A percentile compares a stretch with the other conserved stretches of the same genome.
Evolutionary conservation across 2,329 filamentous ascomycete species (phyloP).

Genomic region (Phyllosticta citribraziliensis): DNA sequence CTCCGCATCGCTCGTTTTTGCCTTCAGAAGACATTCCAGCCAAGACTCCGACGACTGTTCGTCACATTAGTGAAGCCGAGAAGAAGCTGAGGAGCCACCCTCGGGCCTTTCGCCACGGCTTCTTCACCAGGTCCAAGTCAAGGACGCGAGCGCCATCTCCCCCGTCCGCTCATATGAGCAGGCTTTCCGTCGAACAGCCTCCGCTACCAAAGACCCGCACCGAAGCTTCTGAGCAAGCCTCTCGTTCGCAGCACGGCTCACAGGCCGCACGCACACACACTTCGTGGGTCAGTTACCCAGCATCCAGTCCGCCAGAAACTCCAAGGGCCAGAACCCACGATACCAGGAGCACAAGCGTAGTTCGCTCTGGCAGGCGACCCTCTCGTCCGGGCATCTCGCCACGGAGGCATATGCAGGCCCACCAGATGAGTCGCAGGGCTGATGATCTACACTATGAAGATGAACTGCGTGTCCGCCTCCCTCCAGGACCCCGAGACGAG

Average conservation of each 20-base stretch:
- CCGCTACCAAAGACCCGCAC: conserved; percentile 7
- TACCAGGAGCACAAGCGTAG: background rate
- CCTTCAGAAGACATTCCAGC: background rate
- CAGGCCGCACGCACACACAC: background rate
- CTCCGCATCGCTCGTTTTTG: background rate
- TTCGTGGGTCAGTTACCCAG: background rate
- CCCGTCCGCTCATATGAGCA: background rate
- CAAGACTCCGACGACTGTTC: background rate
- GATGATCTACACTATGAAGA: background rate
- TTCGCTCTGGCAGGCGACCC: background rate
- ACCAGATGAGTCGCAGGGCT: background rate
- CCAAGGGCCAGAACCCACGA: background rate
- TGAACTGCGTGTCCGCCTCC: background rate
- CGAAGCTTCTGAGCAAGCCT: conserved; percentile 9
- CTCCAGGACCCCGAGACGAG: background rate
- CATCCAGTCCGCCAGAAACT: background rate
- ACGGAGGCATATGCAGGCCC: background rate
- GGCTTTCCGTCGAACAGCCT: background rate
- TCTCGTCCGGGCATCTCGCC: background rate
- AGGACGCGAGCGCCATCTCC: background rate
- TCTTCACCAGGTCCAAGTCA: background rate
- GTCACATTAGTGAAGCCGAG: conserved; percentile 15
- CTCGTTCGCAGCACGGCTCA: background rate
- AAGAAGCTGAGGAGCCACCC: conserved; percentile 20
- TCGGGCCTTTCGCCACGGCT: conserved; percentile 12